Evolutionary conservation across 164 flowering plant species (phyloP), one percentile per base, ranked within the genome.

Genomic region (Cinnamomum micranthum): DNA sequence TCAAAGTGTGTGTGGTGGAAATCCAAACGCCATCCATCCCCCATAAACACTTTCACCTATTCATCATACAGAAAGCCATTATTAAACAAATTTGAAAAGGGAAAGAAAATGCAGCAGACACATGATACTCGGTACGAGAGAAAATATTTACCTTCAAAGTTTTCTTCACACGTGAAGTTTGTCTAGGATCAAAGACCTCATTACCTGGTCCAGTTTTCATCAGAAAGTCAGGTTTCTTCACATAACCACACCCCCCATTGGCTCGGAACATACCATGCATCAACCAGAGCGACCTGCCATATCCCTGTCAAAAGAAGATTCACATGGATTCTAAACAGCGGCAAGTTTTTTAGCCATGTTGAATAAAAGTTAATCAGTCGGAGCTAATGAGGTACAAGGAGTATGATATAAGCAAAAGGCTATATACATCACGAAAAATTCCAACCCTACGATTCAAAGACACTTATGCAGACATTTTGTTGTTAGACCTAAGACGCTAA

Each of bases 191-290:
- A 76, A 82, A 86, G 35, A 80, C 82, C 50, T 80, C 79, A 64
- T 74, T 69, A 72, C 78, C 13, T 15, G 84, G 79, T 51, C 75
- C 84, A 71, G 0, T 60, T 22, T 75, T 68, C 28, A 85, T 71
- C 17, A 86, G 70, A 76, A 86, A 73, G 50, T 84, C 85, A 3
- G 91, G 91, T 75, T 88, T 88, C 72, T 85, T 88, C 59, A 88
- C 85, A 77, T 86, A 86, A 2, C 90, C 90, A 73, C 87, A 82
- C 17, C 89, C 89, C 68, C 90, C 89, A 72, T 87, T 87, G 20
- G 88, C 87, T 74, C 86, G 83, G 73, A 87, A 87, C 87, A 87
- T 76, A 25, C 90, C 91, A 28, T 88, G 91, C 91, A 88, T 88
- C 81, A 88, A 75, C 89, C 91, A 84, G 62, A 87, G 87, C 25